These are phyloP conservation scores for Pilaira anomala DNA, from an alignment of 192 early-diverging fungal species.

Conservation along the genomic window DNA sequence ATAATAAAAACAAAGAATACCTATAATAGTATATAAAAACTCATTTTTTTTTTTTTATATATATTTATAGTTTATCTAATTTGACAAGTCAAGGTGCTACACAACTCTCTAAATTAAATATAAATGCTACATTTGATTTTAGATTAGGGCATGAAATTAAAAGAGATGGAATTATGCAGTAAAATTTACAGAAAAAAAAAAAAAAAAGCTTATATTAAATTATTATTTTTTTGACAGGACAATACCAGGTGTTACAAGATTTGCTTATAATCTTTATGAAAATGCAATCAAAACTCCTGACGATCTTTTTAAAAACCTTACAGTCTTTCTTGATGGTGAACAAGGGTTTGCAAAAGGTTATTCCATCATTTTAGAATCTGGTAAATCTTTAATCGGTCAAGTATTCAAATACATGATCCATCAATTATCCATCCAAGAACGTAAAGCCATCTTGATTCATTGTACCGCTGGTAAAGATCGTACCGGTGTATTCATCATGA, in stretches of 20 bases:
- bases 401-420: constrained; percentile 45
- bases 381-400: constrained; percentile 30
- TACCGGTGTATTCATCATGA: constrained; percentile 57
- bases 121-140: constrained; percentile 50
- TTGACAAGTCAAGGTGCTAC: constrained; percentile 38
- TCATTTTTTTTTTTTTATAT: constrained; percentile 25
- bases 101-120: constrained; percentile 42
- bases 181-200: too few relatives aligned
- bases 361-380: constrained; percentile 45
- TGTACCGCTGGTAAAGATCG: constrained; percentile 73
- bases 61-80: constrained; percentile 38
- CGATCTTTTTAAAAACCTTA: constrained; percentile 1
- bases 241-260: constrained; percentile 36
- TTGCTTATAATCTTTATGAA: constrained; percentile 4
- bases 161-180: constrained; percentile 38
- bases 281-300: neutral
- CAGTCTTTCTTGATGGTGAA: constrained; percentile 4
- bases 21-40: neutral
- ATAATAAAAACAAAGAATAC: neutral
- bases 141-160: constrained; percentile 47
- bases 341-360: constrained; percentile 29
- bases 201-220: too few relatives aligned
- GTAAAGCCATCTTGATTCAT: constrained; percentile 54
- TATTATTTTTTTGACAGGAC: constrained; percentile 29
- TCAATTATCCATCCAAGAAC: constrained; percentile 17